Evolutionary conservation across 306 rosid species (phyloP).

Genomic region (Trifolium repens): DNA sequence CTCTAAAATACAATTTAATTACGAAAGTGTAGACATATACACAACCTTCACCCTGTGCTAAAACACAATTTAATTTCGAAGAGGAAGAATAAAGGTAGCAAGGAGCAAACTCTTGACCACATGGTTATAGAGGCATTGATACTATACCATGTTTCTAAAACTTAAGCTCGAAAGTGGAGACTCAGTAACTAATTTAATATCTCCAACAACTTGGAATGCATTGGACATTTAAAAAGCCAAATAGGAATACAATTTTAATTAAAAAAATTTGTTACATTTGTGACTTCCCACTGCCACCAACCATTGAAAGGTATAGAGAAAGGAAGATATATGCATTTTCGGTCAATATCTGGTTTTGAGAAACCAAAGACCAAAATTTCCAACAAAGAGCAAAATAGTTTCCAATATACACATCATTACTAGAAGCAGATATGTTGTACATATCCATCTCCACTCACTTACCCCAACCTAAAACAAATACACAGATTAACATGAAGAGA

Average conservation of each 20-base stretch:
- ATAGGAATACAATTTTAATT: constrained; percentile 28
- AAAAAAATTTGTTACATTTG: constrained; percentile 5
- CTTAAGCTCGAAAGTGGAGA: constrained; percentile 20
- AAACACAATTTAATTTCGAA: constrained; percentile 15
- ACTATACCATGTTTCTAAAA: constrained; percentile 27
- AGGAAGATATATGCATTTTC: neutral
- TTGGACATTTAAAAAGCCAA: constrained; percentile 16
- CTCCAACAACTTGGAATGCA: constrained; percentile 9
- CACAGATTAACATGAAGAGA: constrained; percentile 53
- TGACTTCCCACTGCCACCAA: constrained; percentile 27
- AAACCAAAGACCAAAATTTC: constrained; percentile 25
- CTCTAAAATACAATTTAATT: constrained; percentile 21
- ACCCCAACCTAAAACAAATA: constrained; percentile 50
- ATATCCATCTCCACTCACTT: constrained; percentile 46
- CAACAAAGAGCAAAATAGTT: constrained; percentile 27
- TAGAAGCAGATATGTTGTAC: constrained; percentile 34
- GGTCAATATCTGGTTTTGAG: constrained; percentile 10
- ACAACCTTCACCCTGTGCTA: constrained; percentile 7
- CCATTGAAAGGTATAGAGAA: neutral
- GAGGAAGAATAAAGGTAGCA: constrained; percentile 6
- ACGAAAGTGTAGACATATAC: neutral
- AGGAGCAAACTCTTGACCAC: constrained; percentile 20
- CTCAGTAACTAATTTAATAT: neutral
- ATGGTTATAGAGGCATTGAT: constrained; percentile 18
- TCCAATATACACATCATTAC: constrained; percentile 21